Percentiles rank a stretch among this genome's conserved stretches.
Evolutionary conservation across 768 basidiomycete species (phyloP).

Genomic region (Pholiota microspora): DNA sequence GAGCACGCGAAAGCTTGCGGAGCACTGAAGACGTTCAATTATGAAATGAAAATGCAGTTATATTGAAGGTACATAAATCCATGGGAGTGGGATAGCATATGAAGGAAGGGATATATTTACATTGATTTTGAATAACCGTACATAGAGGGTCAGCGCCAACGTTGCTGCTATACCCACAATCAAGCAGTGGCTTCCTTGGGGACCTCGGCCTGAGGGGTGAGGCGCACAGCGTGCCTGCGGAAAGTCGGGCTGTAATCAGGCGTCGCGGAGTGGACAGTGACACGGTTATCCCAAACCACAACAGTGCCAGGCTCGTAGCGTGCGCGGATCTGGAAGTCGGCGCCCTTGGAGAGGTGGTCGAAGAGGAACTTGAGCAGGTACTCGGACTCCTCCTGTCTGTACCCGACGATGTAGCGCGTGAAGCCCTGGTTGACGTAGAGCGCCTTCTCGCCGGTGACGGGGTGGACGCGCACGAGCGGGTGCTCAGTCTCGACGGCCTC

Average conservation of each 20-base stretch:
- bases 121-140: background rate
- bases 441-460: slow-evolving; percentile 62
- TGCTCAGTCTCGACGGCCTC: slow-evolving; percentile 48
- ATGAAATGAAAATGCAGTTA: too few species aligned
- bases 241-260: slow-evolving; percentile 35
- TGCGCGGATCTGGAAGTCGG: slow-evolving; percentile 50
- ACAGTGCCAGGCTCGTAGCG: slow-evolving; percentile 52
- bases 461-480: slow-evolving; percentile 56
- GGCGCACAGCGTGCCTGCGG: slow-evolving; percentile 43
- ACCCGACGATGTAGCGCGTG: slow-evolving; percentile 54
- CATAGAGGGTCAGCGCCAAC: background rate
- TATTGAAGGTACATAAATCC: background rate
- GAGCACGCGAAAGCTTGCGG: too few species aligned
- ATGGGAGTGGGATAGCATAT: background rate
- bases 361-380: slow-evolving; percentile 53
- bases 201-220: slow-evolving; percentile 49
- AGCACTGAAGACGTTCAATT: too few species aligned
- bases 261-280: slow-evolving; percentile 45
- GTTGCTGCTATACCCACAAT: background rate
- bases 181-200: slow-evolving; percentile 21
- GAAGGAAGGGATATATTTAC: background rate
- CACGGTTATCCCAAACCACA: slow-evolving; percentile 55
- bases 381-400: slow-evolving; percentile 53
- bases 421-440: slow-evolving; percentile 58
- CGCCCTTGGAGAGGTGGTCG: slow-evolving; percentile 49